Evolutionary conservation across 1,284 basidiomycete genomes (phyloP).

Genomic region (Puccinia novopanici): DNA sequence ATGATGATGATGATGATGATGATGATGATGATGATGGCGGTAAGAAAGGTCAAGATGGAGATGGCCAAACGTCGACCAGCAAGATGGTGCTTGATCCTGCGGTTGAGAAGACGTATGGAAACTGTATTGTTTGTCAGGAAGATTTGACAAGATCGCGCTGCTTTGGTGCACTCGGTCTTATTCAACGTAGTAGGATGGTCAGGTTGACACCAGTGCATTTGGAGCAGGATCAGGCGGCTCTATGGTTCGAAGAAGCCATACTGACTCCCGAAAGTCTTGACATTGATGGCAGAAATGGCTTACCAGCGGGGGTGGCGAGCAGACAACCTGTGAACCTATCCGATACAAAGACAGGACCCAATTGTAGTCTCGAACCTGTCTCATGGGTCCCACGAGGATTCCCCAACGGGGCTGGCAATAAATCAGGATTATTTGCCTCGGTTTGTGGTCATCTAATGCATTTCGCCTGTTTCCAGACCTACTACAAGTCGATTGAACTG

Average conservation of each 20-base stretch:
- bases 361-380: slow-evolving; percentile 56
- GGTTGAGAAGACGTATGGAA: slow-evolving; percentile 68
- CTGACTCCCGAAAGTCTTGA: slow-evolving; percentile 69
- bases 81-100: slow-evolving; percentile 51
- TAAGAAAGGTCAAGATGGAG: slow-evolving; percentile 63
- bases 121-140: slow-evolving; percentile 97
- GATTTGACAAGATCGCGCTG: slow-evolving; percentile 73
- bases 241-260: slow-evolving; percentile 75
- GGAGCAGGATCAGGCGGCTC: slow-evolving; percentile 60
- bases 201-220: slow-evolving; percentile 75
- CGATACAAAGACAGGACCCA: slow-evolving; percentile 62
- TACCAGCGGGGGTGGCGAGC: slow-evolving; percentile 55
- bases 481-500: slow-evolving; percentile 80
- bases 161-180: slow-evolving; percentile 84
- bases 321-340: slow-evolving; percentile 57
- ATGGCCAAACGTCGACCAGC: slow-evolving; percentile 59
- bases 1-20: slow-evolving; percentile 52
- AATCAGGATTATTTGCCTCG: slow-evolving; percentile 82
- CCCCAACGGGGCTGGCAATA: slow-evolving; percentile 67
- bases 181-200: slow-evolving; percentile 85
- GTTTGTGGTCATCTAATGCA: slow-evolving; percentile 99
- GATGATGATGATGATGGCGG: slow-evolving; percentile 54
- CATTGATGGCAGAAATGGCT: slow-evolving; percentile 61
- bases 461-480: slow-evolving; percentile 86
- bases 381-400: slow-evolving; percentile 70